Conservation (phyloP, 1,284 basidiomycete species). For the Hymenochaete sp. region DNA sequence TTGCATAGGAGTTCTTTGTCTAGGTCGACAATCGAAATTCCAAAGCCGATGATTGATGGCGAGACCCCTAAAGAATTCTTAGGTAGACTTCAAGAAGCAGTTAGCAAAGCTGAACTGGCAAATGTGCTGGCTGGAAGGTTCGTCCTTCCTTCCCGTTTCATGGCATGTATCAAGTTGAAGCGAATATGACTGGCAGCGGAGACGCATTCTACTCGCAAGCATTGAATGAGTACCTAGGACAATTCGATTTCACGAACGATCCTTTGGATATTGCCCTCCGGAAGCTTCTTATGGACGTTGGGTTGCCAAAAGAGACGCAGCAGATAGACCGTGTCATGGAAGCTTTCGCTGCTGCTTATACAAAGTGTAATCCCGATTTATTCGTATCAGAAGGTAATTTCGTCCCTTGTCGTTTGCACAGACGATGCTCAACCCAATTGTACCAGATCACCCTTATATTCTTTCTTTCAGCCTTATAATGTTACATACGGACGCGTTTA, state of each 20-base stretch:
- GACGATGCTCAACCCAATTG: background rate
- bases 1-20: constrained; percentile 40
- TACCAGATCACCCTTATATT: constrained; percentile 87
- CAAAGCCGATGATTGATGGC: constrained; percentile 43
- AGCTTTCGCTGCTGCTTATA: constrained; percentile 84
- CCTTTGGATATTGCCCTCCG: constrained; percentile 91
- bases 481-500: constrained; percentile 98
- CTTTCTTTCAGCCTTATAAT: constrained; percentile 97
- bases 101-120: constrained; percentile 72
- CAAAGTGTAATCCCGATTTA: constrained; percentile 75
- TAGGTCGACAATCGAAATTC: constrained; percentile 36
- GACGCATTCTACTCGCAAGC: constrained; percentile 69
- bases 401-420: background rate
- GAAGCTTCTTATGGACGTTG: constrained; percentile 84
- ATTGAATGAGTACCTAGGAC: constrained; percentile 63
- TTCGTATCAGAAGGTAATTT: constrained; percentile 68
- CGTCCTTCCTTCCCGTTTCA: constrained; percentile 18
- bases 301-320: constrained; percentile 91
- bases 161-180: constrained; percentile 15
- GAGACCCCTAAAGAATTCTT: constrained; percentile 71
- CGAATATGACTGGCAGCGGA: constrained; percentile 36
- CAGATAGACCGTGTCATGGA: constrained; percentile 98
- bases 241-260: constrained; percentile 75
- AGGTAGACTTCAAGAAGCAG: constrained; percentile 46
- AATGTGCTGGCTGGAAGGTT: constrained; percentile 77